phyloP scores from a whole-genome alignment of 495 filamentous ascomycete species.

The Neurospora sp. region DNA sequence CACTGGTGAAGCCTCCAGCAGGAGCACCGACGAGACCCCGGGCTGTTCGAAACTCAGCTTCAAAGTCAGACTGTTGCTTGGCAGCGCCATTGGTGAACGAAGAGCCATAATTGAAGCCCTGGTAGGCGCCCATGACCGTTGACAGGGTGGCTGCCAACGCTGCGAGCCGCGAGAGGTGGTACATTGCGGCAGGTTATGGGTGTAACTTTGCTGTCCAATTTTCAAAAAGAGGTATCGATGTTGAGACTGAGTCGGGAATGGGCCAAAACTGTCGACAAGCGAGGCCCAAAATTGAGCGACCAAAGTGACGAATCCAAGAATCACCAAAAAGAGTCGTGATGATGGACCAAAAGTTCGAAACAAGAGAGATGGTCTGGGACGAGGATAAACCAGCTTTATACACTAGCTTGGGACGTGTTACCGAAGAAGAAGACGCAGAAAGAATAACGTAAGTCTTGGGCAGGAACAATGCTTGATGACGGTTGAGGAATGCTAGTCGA shows the following conservation, averaged over 20 bases:
- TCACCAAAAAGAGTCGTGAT: not conserved
- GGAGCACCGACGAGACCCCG: slow-evolving; percentile 56
- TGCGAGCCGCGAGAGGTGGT: slow-evolving; percentile 13
- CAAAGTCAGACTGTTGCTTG: slow-evolving; percentile 57
- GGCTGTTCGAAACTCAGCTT: slow-evolving; percentile 59
- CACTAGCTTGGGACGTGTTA: not conserved
- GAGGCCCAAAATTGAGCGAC: not conserved
- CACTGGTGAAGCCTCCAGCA: slow-evolving; percentile 57
- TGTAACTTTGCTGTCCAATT: not conserved
- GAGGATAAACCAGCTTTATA: not conserved
- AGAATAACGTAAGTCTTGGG: not conserved
- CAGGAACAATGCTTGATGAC: not conserved
- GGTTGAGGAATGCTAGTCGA: not conserved
- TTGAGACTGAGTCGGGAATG: not conserved
- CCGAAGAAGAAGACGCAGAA: not conserved
- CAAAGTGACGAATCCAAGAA: not conserved
- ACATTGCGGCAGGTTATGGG: slow-evolving; percentile 18
- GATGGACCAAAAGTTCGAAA: not conserved
- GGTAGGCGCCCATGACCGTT: slow-evolving; percentile 27
- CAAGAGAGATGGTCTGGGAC: not conserved
- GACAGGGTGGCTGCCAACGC: slow-evolving; percentile 22
- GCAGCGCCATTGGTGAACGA: slow-evolving; percentile 49
- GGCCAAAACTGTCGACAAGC: not conserved
- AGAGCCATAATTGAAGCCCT: slow-evolving; percentile 81
- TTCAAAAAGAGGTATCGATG: not conserved